These are phyloP conservation scores for Kockovaella imperatae DNA, from an alignment of 768 basidiomycete genomes.

Conservation along the genomic window DNA sequence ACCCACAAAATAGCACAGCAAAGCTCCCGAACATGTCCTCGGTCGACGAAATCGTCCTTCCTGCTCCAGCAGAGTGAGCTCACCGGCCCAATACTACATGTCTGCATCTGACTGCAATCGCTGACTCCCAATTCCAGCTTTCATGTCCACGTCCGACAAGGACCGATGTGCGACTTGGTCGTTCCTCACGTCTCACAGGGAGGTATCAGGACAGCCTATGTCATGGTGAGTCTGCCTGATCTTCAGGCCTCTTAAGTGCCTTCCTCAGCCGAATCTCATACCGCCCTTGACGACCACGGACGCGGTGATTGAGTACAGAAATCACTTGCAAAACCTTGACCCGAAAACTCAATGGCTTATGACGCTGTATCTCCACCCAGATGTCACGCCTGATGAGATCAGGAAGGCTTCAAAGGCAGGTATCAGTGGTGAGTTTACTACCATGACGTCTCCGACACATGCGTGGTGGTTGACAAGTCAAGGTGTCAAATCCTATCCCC, in stretches of 20 bases:
- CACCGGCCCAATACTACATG: neutral
- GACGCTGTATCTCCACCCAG: slow-evolving; percentile 90
- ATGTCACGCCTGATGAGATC: slow-evolving; percentile 83
- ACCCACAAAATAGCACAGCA: neutral
- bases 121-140: slow-evolving; percentile 49
- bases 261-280: slow-evolving; percentile 71
- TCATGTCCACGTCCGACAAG: slow-evolving; percentile 94
- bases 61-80: slow-evolving; percentile 41
- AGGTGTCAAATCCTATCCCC: slow-evolving; percentile 93
- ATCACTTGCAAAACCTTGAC: slow-evolving; percentile 64
- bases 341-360: slow-evolving; percentile 78
- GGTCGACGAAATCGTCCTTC: slow-evolving; percentile 25
- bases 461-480: neutral
- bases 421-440: slow-evolving; percentile 52
- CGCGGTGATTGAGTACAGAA: slow-evolving; percentile 71
- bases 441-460: neutral
- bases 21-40: neutral
- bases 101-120: neutral
- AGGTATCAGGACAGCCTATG: slow-evolving; percentile 85
- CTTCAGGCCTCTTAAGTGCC: slow-evolving; percentile 1
- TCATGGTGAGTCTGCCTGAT: slow-evolving; percentile 64
- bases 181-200: slow-evolving; percentile 82
- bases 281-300: slow-evolving; percentile 80
- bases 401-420: slow-evolving; percentile 78
- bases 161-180: slow-evolving; percentile 68